Evolutionary conservation across 225 moss, liverwort and hornwort genomes (phyloP).

Genomic region (Marchantia paleacea): DNA sequence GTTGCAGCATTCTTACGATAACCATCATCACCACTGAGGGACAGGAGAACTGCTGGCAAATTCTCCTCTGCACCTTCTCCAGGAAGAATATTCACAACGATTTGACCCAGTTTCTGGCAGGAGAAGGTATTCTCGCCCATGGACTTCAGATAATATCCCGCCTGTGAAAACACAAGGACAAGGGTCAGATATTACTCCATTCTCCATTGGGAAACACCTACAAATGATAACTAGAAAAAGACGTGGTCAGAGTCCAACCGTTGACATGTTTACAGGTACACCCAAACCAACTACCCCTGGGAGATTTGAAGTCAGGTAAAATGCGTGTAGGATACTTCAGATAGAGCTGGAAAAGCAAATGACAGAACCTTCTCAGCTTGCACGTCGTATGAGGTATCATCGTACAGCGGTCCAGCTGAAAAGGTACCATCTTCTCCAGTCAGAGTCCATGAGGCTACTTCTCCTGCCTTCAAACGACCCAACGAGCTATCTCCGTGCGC

Average conservation of each 20-base stretch:
- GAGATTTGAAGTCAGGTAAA: background rate
- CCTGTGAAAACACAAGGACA: conserved; percentile 35
- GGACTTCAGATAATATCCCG: conserved; percentile 52
- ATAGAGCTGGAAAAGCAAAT: background rate
- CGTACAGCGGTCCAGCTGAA: conserved; percentile 57
- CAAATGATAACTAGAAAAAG: too few species aligned
- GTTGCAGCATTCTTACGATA: conserved; percentile 89
- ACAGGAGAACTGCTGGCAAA: conserved; percentile 72
- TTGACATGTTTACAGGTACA: background rate
- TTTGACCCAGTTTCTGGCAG: conserved; percentile 74
- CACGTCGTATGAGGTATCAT: conserved; percentile 55
- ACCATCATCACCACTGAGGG: conserved; percentile 84
- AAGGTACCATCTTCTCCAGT: conserved; percentile 57
- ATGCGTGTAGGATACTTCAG: background rate
- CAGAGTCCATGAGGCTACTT: conserved; percentile 44
- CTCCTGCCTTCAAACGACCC: conserved; percentile 54
- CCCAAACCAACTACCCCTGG: too few species aligned
- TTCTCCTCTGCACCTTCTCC: conserved; percentile 73
- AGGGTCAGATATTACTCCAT: background rate
- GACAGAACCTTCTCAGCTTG: conserved; percentile 56
- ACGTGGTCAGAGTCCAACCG: background rate
- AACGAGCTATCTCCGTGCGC: conserved; percentile 47
- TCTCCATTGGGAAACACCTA: too few species aligned
- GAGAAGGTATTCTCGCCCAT: conserved; percentile 64
- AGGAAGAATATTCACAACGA: conserved; percentile 62